A percentile compares a stretch with the other conserved stretches of the same genome.
These are phyloP conservation scores for Lyophyllum atratum DNA, from an alignment of 768 basidiomycete genomes.

Conservation along the genomic window DNA sequence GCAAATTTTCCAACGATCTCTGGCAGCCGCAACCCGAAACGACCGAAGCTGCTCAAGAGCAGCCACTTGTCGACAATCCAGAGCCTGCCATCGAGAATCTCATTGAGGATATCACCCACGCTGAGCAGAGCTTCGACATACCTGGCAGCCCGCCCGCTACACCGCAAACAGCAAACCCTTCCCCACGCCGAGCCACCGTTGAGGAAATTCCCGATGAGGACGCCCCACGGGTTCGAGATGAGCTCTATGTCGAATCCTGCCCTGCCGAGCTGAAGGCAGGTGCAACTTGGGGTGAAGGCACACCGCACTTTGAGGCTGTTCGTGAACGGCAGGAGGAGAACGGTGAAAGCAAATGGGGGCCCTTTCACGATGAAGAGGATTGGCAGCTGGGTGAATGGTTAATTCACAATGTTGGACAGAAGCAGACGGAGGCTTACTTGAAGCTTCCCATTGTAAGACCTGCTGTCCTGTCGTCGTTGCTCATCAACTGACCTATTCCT, in stretches of 20 bases:
- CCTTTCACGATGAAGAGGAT: not conserved
- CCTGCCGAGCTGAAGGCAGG: not conserved
- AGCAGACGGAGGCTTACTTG: slow-evolving; percentile 29
- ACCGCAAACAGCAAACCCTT: not conserved
- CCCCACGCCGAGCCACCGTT: not conserved
- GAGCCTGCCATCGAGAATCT: not conserved
- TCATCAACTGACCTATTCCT: not conserved
- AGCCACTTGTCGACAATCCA: not conserved
- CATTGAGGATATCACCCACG: not conserved
- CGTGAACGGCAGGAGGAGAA: not conserved
- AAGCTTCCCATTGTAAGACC: slow-evolving; percentile 26
- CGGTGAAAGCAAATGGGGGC: not conserved
- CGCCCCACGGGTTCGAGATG: not conserved
- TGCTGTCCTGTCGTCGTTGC: not conserved
- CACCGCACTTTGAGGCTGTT: not conserved
- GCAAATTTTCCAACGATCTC: not conserved
- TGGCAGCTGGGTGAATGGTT: slow-evolving; percentile 32
- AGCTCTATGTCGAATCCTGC: not conserved
- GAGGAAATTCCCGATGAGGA: not conserved
- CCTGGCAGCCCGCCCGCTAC: not conserved
- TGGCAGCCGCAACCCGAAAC: not conserved
- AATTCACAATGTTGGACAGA: slow-evolving; percentile 27
- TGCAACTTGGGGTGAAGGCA: not conserved
- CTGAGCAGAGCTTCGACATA: not conserved
- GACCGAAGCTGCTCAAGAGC: not conserved